Base-by-base conservation (phyloP, 441 rosid species). In the Rhodomyrtus psidioides region DNA sequence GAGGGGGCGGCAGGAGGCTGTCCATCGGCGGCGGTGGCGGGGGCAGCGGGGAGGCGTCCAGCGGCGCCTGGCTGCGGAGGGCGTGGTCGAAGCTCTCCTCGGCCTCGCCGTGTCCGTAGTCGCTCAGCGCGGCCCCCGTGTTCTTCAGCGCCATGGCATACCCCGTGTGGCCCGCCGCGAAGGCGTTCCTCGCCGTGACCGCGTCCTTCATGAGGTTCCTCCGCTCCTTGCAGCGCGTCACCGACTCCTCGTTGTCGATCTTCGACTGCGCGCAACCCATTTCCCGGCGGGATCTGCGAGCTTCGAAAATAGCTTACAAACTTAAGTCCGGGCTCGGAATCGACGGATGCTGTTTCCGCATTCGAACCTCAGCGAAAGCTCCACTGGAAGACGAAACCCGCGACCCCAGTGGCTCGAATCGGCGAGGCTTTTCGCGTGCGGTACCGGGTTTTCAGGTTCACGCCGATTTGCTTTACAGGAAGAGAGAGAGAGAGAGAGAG, bases 241-340 rank as follows among this genome's bases (percentile, higher is more conserved):
- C 95, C 5, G 95, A 89, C 54, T 92, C 95, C 85, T 93, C 95
- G 86, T 94, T 91, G 88, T 94, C 95, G 85, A 92, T 90, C 90
- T 89, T 92, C 51, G 95, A 94, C 88, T 92, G 95, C 6, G 93
- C 92, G 83, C 96, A 94, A 24, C 96, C 95, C 95, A 94, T 93
- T 70, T 60, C 51, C 53, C 17, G 30, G 15, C 59, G 21, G 46
- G 19, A 28, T 14, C 51, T 24, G 6, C 16, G 17, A 49, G 24
- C 53, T 76, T 46, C 53, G 54, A 10, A 28, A 53, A 27, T 12
- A 30, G 13, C 21, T 30, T 26, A 9, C 53, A 13, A 51, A 39
- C 27, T 15, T 44, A 27, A 23, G 27, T 23, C 53, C 26, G 9
- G 19, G 54, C 46, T 42, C 57, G 10, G 57, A 55, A 21, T 19